Percentiles rank a stretch among this genome's conserved stretches.
These are phyloP conservation scores for Debaryomyces psychrophilus DNA, from an alignment of 1,139 yeast genomes.

Conservation along the genomic window DNA sequence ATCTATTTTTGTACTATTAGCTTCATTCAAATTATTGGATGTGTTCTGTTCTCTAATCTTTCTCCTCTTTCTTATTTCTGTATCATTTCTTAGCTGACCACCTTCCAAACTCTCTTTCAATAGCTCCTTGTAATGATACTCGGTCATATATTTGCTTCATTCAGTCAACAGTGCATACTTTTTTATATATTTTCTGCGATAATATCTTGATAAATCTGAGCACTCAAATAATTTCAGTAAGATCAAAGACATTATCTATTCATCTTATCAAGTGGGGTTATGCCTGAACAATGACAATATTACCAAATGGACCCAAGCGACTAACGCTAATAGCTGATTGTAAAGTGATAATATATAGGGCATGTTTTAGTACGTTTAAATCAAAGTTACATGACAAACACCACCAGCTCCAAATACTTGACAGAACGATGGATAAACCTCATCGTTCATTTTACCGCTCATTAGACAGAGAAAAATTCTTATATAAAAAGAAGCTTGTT, in stretches of 20 bases:
- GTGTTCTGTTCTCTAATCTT: constrained; percentile 3
- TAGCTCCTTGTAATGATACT: constrained; percentile 13
- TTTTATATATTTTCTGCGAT: neutral
- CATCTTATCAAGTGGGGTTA: neutral
- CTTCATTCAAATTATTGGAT: neutral
- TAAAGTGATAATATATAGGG: neutral
- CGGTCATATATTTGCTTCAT: constrained; percentile 11
- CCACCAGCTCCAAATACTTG: constrained; percentile 2
- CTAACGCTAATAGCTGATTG: neutral
- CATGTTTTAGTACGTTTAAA: constrained; percentile 2
- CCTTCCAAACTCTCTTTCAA: constrained; percentile 4
- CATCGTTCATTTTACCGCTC: constrained; percentile 30
- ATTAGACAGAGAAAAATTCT: constrained; percentile 22
- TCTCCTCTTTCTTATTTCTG: constrained; percentile 8
- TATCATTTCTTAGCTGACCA: constrained; percentile 2
- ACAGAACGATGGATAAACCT: constrained; percentile 26
- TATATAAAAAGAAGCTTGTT: constrained; percentile 21
- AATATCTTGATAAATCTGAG: neutral
- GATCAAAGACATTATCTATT: neutral
- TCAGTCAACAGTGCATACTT: neutral
- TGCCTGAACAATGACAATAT: constrained; percentile 6
- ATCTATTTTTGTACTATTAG: neutral
- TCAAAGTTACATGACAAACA: neutral
- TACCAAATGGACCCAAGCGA: constrained; percentile 3
- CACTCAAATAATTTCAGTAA: neutral